Base-by-base conservation (phyloP, 208 protist genomes). In the Crithidia expoeki region DNA sequence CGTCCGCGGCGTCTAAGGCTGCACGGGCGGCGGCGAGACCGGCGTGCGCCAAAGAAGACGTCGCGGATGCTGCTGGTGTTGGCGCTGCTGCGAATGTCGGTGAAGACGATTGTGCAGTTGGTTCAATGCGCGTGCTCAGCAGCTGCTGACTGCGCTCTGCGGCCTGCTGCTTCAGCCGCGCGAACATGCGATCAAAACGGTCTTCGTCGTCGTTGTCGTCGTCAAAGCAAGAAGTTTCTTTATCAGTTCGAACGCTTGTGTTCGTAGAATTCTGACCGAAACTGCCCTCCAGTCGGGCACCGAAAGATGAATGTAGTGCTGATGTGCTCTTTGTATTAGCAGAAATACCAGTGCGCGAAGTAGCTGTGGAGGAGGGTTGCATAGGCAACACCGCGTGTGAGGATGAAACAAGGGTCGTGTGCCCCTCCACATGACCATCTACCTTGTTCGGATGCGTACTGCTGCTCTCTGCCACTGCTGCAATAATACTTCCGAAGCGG, bases 111-210 rank as follows among this genome's bases (percentile, higher is more conserved):
- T 40, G 36, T 12, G 36, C 36, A 12, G 12, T 47, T 55, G 47
- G 17, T 9, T 23, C 51, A 21, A 14, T 4, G 4, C 51, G 23
- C 28, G 2, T 47, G 40, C 17, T 70, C 56, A 21, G 63, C 30
- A 14, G 21, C 36, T 10, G 63, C 16, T 64, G 69, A 16, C 61
- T 10, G 27, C 72, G 72, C 55, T 52, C 63, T 16, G 44, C 44
- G 0, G 72, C 72, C n/a, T 71, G 72, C 30, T 67, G 72, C 64
- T 61, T 76, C 21, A 76, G 72, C 21, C 47, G 63, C 25, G 63
- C 47, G 38, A 76, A 76, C 36, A 59, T 44, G 4, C 23, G 34
- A 40, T 71, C 63, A 25, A 71, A 76, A 21, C 52, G 46, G n/a
- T 57, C 56, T 2, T 76, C 71, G 12, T 38, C 52, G 21, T 55